Conservation (phyloP, 495 filamentous ascomycete species). For the Halenospora varia region DNA sequence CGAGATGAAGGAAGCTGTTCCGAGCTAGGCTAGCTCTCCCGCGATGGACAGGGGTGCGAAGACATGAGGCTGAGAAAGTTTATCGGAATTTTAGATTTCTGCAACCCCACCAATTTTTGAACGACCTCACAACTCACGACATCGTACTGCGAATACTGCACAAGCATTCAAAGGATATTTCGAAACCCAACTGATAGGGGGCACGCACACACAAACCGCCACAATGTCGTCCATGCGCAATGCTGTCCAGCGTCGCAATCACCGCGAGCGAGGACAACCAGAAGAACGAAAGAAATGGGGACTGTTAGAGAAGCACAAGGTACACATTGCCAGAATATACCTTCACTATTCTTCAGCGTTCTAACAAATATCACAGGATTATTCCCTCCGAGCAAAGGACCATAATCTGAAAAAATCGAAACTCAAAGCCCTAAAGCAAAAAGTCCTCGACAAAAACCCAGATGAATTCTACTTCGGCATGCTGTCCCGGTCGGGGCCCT, state of each 20-base stretch:
- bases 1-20: neutral
- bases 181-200: neutral
- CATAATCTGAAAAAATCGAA: constrained; percentile 81
- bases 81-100: neutral
- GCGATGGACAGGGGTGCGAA: neutral
- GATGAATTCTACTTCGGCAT: constrained; percentile 97
- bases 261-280: constrained; percentile 86
- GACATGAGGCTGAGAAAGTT: neutral
- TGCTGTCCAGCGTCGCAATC: constrained; percentile 65
- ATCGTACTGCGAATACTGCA: no score
- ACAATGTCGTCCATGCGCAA: constrained; percentile 81
- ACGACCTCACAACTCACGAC: no score
- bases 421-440: constrained; percentile 71
- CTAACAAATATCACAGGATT: constrained; percentile 80
- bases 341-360: no score
- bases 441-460: constrained; percentile 83
- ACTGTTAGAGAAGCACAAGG: constrained; percentile 86
- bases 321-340: no score
- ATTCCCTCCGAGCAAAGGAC: constrained; percentile 84
- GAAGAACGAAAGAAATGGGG: constrained; percentile 77
- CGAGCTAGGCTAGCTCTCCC: neutral
- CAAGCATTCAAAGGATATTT: neutral
- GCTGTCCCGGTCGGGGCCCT: constrained; percentile 54
- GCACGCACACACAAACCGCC: neutral
- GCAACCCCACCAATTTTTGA: no score